phyloP scores from a whole-genome alignment of 768 basidiomycete species.

The Tricholoma matsutake region DNA sequence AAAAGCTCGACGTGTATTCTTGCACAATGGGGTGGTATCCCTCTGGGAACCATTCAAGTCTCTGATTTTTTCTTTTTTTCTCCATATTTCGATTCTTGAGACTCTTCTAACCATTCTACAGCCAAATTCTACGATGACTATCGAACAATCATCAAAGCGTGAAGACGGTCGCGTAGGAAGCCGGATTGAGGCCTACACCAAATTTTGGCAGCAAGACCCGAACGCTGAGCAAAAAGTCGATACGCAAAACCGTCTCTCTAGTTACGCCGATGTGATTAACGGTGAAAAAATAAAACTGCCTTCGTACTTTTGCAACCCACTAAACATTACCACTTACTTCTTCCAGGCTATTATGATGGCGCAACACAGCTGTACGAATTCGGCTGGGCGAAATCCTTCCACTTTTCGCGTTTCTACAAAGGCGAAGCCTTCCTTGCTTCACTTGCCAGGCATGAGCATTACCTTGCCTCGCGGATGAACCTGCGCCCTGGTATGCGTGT shows the following conservation, averaged over 20 bases:
- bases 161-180: constrained; percentile 60
- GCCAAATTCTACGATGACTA: constrained; percentile 11
- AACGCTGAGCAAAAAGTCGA: constrained; percentile 61
- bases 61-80: constrained; percentile 21
- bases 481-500: constrained; percentile 91
- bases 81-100: neutral
- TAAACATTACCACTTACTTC: constrained; percentile 2
- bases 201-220: constrained; percentile 88
- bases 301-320: neutral
- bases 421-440: constrained; percentile 76
- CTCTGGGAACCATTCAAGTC: constrained; percentile 42
- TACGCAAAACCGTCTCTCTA: constrained; percentile 69
- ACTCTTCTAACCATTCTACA: constrained; percentile 5
- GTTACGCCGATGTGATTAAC: constrained; percentile 93
- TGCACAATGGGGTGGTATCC: constrained; percentile 27
- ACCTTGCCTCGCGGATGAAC: constrained; percentile 83
- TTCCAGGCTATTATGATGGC: constrained; percentile 90
- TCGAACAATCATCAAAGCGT: constrained; percentile 8
- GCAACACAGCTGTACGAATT: constrained; percentile 95
- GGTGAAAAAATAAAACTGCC: constrained; percentile 39
- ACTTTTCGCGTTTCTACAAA: constrained; percentile 96
- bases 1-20: constrained; percentile 21
- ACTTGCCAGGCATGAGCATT: constrained; percentile 95
- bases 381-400: constrained; percentile 89
- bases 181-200: constrained; percentile 83